Evolutionary conservation across 371 early-diverging fungal species (phyloP).

Genomic region (Fennellomyces sp.): DNA sequence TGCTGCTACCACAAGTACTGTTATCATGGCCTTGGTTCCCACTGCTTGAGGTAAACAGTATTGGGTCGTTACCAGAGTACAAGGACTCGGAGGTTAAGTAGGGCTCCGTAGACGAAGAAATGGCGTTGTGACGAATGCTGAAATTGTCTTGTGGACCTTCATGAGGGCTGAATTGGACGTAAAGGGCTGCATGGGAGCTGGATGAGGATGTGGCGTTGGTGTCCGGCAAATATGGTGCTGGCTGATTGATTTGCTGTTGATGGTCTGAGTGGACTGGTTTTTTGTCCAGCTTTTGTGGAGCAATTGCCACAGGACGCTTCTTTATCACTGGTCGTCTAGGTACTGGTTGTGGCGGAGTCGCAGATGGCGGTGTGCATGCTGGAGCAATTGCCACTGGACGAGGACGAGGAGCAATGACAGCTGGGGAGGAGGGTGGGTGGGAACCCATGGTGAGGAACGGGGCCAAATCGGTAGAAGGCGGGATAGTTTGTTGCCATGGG

Average conservation of each 20-base stretch:
- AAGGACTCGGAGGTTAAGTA: background rate
- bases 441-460: slow-evolving; percentile 14
- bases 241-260: background rate
- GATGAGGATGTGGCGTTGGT: background rate
- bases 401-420: background rate
- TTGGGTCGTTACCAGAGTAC: background rate
- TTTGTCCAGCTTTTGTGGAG: background rate
- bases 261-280: background rate
- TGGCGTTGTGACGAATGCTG: background rate
- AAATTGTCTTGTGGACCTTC: slow-evolving; percentile 5
- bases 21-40: background rate
- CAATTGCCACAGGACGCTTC: background rate
- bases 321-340: background rate
- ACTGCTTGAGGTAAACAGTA: background rate
- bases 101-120: background rate
- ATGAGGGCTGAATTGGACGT: slow-evolving; percentile 17
- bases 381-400: background rate
- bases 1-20: slow-evolving; percentile 1
- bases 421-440: background rate
- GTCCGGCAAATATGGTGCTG: background rate
- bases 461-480: slow-evolving; percentile 3
- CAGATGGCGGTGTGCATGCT: background rate
- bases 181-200: slow-evolving; percentile 14
- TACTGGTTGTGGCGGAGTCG: background rate
- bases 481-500: background rate